A percentile compares a stretch with the other conserved stretches of the same genome.
phyloP scores from a whole-genome alignment of 2,329 filamentous ascomycete species.

The Aspergillus tanneri region DNA sequence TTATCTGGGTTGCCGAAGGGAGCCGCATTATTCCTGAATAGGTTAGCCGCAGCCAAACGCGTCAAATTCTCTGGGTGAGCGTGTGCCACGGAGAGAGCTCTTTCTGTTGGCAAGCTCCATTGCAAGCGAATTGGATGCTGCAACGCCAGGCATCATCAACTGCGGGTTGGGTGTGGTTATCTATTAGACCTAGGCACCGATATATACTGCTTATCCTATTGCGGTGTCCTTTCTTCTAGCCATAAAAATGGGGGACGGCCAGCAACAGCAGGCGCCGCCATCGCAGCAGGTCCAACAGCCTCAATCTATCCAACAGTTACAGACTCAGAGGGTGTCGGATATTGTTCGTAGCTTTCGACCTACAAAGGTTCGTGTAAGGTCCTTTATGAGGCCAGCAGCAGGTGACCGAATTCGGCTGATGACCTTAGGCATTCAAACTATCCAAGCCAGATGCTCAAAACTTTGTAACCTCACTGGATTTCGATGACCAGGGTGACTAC shows the following conservation, averaged over 20 bases:
- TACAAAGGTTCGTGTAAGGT: slow-evolving; percentile 61
- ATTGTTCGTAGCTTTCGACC: slow-evolving; percentile 76
- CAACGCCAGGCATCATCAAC: not conserved
- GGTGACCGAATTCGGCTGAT: slow-evolving; percentile 12
- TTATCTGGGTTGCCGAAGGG: slow-evolving; percentile 12
- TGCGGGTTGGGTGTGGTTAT: not conserved
- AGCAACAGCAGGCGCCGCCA: slow-evolving; percentile 21
- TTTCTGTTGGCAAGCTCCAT: too few species aligned
- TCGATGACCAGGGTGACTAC: slow-evolving; percentile 91
- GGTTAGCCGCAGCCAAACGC: slow-evolving; percentile 12
- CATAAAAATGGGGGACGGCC: slow-evolving; percentile 30
- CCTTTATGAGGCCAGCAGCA: not conserved
- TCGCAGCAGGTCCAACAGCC: slow-evolving; percentile 23
- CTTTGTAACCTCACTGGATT: slow-evolving; percentile 85
- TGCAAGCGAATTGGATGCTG: too few species aligned
- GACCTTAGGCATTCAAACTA: slow-evolving; percentile 31
- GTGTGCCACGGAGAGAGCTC: too few species aligned
- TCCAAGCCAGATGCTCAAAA: slow-evolving; percentile 47
- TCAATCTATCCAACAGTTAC: slow-evolving; percentile 26
- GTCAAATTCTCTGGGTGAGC: too few species aligned
- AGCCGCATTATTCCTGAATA: not conserved
- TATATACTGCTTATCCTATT: not conserved
- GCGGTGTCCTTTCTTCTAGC: not conserved
- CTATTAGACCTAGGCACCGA: not conserved
- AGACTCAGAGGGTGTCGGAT: slow-evolving; percentile 69